Evolutionary conservation across 768 basidiomycete species (phyloP), one percentile per base, ranked within the genome.

Genomic region (Amanita pallidorosea): DNA sequence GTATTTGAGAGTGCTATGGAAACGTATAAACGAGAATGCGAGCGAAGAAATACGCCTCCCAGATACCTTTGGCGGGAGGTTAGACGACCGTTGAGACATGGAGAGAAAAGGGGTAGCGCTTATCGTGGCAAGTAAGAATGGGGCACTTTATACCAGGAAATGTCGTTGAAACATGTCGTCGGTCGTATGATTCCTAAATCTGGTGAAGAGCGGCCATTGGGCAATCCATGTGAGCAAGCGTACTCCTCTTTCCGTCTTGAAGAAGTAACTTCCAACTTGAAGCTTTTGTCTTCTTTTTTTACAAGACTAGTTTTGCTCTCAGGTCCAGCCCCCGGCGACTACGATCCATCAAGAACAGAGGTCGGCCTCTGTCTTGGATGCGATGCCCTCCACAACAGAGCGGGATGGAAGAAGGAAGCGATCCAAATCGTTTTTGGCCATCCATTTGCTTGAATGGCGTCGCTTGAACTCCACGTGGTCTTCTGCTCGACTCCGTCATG

Each of bases 1-100:
- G 68, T 51, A 76, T 63, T 42, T 71, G 67, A 18, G 68, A 62
- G 53, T 72, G 69, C 73, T 75, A 49, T 8, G 44, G 25, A 53
- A 45, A 36, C 22, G 27, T 20, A 51, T 42, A 29, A 45, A 23
- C 20, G 25, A 18, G 40, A 45, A 55, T 43, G 50, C 31, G n/a
- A 47, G 47, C 42, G 38, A 37, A 25, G 20, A 40, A n/a, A 25
- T 47, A n/a, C 13, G 17, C 11, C 9, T 20, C 34, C 17, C 20
- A 56, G 47, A 22, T 35, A 67, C 66, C 49, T 60, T 56, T 37
- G 65, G 67, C 45, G 64, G 66, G 25, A 67, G 47, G 51, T 65
- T 65, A 37, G 61, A 62, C 34, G 58, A 29, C 45, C 55, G 33
- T 53, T 56, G 54, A 48, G 63, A 55, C 64, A 66, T 63, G 45